A percentile compares a stretch with the other conserved stretches of the same genome.
Evolutionary conservation across 768 basidiomycete genomes (phyloP).

Genomic region (Suillus fuscotomentosus): DNA sequence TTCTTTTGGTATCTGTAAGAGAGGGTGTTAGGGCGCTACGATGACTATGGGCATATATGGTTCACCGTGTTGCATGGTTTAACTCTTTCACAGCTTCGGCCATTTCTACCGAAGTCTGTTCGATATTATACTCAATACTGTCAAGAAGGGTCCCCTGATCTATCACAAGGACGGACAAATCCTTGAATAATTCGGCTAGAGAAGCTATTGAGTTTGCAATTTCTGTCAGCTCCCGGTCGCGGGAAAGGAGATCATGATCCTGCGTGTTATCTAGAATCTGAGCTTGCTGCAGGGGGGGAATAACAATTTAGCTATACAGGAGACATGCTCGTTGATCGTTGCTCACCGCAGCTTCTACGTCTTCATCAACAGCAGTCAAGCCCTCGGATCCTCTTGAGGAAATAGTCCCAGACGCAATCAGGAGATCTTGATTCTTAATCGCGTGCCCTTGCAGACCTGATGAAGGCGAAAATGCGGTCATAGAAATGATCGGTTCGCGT

Average conservation of each 20-base stretch:
- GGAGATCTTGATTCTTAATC: conserved; percentile 93
- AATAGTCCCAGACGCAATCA: conserved; percentile 86
- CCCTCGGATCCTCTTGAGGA: conserved; percentile 81
- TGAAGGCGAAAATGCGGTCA: conserved; percentile 10
- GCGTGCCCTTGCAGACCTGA: conserved; percentile 95
- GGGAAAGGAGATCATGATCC: conserved; percentile 40
- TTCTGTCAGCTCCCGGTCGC: conserved; percentile 75
- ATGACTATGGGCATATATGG: conserved; percentile 11
- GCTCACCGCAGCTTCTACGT: conserved; percentile 82
- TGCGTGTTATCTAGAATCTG: conserved; percentile 38
- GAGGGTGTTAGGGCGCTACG: background rate
- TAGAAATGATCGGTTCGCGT: conserved; percentile 14
- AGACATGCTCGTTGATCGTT: conserved; percentile 13
- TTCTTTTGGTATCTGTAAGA: conserved; percentile 82
- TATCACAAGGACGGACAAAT: conserved; percentile 88
- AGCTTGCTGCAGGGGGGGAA: conserved; percentile 25
- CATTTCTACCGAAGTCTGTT: conserved; percentile 82
- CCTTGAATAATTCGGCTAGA: conserved; percentile 95
- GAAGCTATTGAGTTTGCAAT: conserved; percentile 91
- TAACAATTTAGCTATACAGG: conserved; percentile 8
- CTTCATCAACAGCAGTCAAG: conserved; percentile 85
- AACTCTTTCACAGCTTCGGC: conserved; percentile 85
- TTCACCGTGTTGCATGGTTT: conserved; percentile 76
- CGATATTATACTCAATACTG: conserved; percentile 96
- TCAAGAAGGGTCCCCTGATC: conserved; percentile 98